Base-by-base conservation (phyloP, 306 rosid species). In the Rosa rugosa region DNA sequence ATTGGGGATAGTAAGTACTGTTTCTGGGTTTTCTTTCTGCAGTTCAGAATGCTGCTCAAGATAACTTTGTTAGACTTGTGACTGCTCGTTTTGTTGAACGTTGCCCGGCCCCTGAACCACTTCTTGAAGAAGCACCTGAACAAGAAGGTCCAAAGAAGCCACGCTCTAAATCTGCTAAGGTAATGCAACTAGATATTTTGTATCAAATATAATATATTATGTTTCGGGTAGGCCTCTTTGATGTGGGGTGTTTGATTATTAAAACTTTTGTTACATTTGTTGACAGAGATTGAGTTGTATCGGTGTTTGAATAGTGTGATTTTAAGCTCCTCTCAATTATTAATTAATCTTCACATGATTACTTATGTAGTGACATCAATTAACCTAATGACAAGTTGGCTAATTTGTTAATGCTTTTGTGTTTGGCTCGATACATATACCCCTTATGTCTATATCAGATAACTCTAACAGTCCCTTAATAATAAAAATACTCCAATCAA, bases 101-200 rank as follows among this genome's bases (percentile, higher is more conserved):
- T 71, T 95, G 99, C 80, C 99, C 98, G 11, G 88, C 82, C 64
- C 85, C 91, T 77, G 98, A 85, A 84, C 90, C 88, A 45, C 76
- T 82, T 84, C 53, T 94, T 81, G 83, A 84, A 67, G 80, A 81
- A 25, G 40, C 77, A 51, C 78, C 57, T 83, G 81, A 82, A 79
- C 87, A 77, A 40, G 86, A 83, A 77, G 75, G 77, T 60, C 77
- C 91, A 22, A 90, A 64, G 80, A 94, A 83, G 86, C 83, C 89
- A 69, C 92, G 95, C 44, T 72, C 97, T 74, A 94, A 92, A 82
- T 74, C 86, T 73, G 86, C 92, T 66, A 85, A 88, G 99, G 99
- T 92, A 84, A 71, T 49, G 60, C 5, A 16, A 82, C 44, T 49
- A 75, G 70, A 53, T 80, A 18, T 44, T 80, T 73, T 75, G 34